These are phyloP conservation scores for Phytophthora hibernalis DNA, from an alignment of 352 stramenopile genomes.

Conservation along the genomic window DNA sequence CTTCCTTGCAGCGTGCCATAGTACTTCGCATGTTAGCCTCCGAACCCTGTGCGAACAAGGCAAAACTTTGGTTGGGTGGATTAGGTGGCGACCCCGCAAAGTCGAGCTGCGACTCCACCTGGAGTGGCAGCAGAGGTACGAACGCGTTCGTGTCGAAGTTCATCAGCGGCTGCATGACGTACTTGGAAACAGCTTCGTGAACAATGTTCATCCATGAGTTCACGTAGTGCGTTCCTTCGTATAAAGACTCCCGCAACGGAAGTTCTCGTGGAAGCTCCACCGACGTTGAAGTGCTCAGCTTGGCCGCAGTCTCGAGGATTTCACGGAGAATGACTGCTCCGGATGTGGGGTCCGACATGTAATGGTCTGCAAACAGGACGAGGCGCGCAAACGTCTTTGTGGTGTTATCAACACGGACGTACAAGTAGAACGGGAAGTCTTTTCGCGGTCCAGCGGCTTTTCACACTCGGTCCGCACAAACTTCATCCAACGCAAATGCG, in stretches of 20 bases:
- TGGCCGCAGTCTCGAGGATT: constrained; percentile 43
- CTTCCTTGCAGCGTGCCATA: constrained; percentile 44
- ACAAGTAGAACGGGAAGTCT: constrained; percentile 58
- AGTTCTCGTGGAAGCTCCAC: constrained; percentile 19
- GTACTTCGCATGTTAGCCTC: constrained; percentile 49
- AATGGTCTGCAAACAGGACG: constrained; percentile 63
- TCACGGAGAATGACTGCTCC: constrained; percentile 53
- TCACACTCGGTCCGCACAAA: constrained; percentile 59
- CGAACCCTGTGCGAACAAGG: constrained; percentile 53
- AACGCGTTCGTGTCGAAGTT: constrained; percentile 68
- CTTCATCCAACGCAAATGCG: constrained; percentile 43
- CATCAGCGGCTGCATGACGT: constrained; percentile 64
- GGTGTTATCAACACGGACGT: constrained; percentile 47
- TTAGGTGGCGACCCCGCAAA: constrained; percentile 40
- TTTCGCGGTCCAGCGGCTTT: constrained; percentile 49
- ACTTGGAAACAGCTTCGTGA: constrained; percentile 68
- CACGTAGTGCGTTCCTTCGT: constrained; percentile 65
- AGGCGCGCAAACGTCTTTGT: constrained; percentile 50
- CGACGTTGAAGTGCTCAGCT: constrained; percentile 16
- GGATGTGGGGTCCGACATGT: constrained; percentile 65
- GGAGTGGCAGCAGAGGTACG: constrained; percentile 44
- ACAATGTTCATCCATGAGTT: constrained; percentile 58
- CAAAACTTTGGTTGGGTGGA: constrained; percentile 52
- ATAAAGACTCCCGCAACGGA: constrained; percentile 54
- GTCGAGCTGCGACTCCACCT: constrained; percentile 50